Conservation (phyloP, 2,329 filamentous ascomycete species). For the Alternaria sp. region DNA sequence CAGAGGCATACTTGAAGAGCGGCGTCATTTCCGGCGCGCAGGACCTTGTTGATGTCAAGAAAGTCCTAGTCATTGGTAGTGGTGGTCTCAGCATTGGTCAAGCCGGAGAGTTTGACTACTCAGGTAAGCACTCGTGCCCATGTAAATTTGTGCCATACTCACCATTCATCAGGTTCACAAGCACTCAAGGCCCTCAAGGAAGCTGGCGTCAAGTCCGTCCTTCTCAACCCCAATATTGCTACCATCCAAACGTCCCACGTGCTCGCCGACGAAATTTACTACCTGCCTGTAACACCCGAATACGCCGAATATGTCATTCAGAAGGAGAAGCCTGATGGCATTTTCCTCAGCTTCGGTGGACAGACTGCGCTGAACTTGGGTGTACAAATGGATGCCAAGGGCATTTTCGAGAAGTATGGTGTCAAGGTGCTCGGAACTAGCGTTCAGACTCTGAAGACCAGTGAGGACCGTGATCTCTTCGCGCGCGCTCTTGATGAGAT, state of each 20-base stretch:
- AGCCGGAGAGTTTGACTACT: constrained; percentile 98
- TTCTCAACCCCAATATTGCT: constrained; percentile 98
- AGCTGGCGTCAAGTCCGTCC: constrained; percentile 86
- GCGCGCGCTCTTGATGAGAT: constrained; percentile 96
- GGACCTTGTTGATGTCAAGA: constrained; percentile 88
- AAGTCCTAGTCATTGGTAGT: constrained; percentile 94
- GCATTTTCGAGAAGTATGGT: constrained; percentile 92
- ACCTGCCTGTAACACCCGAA: constrained; percentile 95
- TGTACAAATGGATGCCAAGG: constrained; percentile 96
- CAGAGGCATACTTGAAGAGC: constrained; percentile 88
- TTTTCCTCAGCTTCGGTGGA: constrained; percentile 96
- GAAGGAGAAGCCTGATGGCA: constrained; percentile 92
- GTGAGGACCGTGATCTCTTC: constrained; percentile 95
- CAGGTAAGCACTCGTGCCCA: constrained; percentile 65
- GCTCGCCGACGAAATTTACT: constrained; percentile 97
- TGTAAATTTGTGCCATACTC: constrained; percentile 18
- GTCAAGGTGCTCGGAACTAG: constrained; percentile 96
- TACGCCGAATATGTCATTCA: constrained; percentile 98
- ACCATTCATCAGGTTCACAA: constrained; percentile 74
- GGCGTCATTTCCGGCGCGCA: constrained; percentile 80
- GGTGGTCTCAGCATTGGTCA: constrained; percentile 97
- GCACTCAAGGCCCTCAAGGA: constrained; percentile 97
- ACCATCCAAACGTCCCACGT: constrained; percentile 98
- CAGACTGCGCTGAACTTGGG: constrained; percentile 97
- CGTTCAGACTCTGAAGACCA: constrained; percentile 91